These are phyloP conservation scores for Ceratobasidium sp. DNA, from an alignment of 1,284 basidiomycete genomes.

Conservation along the genomic window DNA sequence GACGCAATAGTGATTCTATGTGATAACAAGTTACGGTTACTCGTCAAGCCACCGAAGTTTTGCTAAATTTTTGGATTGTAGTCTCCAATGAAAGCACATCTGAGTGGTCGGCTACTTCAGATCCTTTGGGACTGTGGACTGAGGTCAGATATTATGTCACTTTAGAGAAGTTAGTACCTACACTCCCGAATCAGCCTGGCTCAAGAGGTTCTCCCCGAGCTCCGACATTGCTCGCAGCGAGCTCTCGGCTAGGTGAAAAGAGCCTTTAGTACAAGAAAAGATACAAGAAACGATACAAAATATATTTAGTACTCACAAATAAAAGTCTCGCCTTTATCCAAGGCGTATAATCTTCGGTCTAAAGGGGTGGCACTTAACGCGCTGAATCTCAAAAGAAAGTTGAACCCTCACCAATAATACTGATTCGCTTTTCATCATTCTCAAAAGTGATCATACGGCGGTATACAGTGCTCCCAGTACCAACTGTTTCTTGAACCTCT, in stretches of 20 bases:
- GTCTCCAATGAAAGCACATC: not conserved
- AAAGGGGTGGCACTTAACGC: not conserved
- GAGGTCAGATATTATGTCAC: not conserved
- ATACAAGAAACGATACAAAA: too few relatives aligned
- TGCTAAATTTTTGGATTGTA: not conserved
- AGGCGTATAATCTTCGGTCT: not conserved
- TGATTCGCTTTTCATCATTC: not conserved
- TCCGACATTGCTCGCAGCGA: not conserved
- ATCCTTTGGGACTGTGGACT: not conserved
- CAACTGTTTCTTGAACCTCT: not conserved
- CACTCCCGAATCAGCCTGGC: not conserved
- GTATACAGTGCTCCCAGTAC: not conserved
- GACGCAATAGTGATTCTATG: too few relatives aligned
- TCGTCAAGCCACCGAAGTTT: too few relatives aligned
- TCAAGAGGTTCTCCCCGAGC: not conserved
- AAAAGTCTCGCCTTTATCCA: not conserved
- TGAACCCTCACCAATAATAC: not conserved
- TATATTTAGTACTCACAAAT: not conserved
- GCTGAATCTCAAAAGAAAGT: not conserved
- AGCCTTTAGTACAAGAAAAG: not conserved
- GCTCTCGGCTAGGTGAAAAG: not conserved
- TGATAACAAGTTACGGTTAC: too few relatives aligned
- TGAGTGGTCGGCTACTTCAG: not conserved
- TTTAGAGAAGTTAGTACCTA: not conserved
- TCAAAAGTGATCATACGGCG: not conserved